Base-by-base conservation (phyloP, 2,329 filamentous ascomycete genomes). In the Ophiobolus disseminans region DNA sequence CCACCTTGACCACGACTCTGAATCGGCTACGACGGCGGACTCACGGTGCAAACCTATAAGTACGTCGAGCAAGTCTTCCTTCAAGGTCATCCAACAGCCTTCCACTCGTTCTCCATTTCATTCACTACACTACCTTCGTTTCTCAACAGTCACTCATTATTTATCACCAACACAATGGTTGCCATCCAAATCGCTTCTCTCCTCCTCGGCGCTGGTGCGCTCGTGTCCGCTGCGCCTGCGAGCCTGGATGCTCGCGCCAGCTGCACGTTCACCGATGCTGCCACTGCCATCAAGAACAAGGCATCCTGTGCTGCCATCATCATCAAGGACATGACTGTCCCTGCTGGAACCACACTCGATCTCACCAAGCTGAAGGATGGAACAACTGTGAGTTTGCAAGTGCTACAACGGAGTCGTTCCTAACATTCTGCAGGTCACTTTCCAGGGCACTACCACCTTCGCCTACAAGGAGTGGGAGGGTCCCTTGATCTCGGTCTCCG, bases 391-490 rank as follows among this genome's bases (percentile, higher is more conserved):
- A 45, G 36, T 4, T 17, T 23, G 9, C 14, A 37, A 25, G 21
- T 22, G 32, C 4, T 20, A 1, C 31, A 3, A 11, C 9, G 14
- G 20, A 21, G 19, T 3, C 19, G 10, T 8, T n/a, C 9, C 52
- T 48, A 26, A 52, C 25, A 26, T 19, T 25, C 3, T 19, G 2
- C 39, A 76, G 72, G 78, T 88, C 53, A 82, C 81, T 58, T 89
- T 89, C 70, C 70, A 82, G 48, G 87, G 86, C 34, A 82, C 77
- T 11, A 89, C 86, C n/a, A 84, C 81, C 44, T 89, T 86, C 62
- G 86, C 78, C 16, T 88, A 87, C 73, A 75, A 82, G 54, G 81
- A 86, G 61, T 89, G 86, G 86, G 67, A 69, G 1, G 86, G 86
- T 0, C 86, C 86, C 35, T 76, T 89, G 11, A 78, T 89, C 59